Percentiles rank a stretch among this genome's conserved stretches.
These are phyloP conservation scores for Amanita exitialis DNA, from an alignment of 768 basidiomycete species.

Conservation along the genomic window DNA sequence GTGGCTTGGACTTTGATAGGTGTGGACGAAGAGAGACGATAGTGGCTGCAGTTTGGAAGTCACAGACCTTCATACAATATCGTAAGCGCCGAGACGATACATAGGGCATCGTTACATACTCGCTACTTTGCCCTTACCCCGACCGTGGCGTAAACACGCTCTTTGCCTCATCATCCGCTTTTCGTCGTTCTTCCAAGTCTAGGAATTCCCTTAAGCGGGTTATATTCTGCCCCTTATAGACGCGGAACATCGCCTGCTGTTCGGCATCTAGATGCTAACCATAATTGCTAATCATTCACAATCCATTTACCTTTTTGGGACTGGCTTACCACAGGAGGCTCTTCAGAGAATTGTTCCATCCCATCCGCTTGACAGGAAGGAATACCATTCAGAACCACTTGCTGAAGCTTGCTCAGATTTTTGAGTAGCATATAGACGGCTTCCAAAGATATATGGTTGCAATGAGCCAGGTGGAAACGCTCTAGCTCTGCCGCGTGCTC, in stretches of 20 bases:
- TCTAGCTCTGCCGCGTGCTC: slow-evolving; percentile 64
- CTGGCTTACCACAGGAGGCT: slow-evolving; percentile 45
- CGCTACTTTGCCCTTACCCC: slow-evolving; percentile 37
- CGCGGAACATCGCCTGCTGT: slow-evolving; percentile 66
- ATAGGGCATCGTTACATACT: neutral
- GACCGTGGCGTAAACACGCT: slow-evolving; percentile 50
- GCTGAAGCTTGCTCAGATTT: slow-evolving; percentile 48
- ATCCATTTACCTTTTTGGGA: neutral
- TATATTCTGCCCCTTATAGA: slow-evolving; percentile 68
- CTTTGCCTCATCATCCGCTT: slow-evolving; percentile 43
- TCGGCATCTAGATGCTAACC: slow-evolving; percentile 51
- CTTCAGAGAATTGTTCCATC: slow-evolving; percentile 67
- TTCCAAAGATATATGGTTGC: slow-evolving; percentile 68
- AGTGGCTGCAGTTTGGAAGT: neutral
- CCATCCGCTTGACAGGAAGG: slow-evolving; percentile 63
- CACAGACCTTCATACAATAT: neutral
- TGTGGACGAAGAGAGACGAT: neutral
- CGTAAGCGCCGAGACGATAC: neutral
- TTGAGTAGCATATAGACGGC: slow-evolving; percentile 65
- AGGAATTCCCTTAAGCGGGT: slow-evolving; percentile 53
- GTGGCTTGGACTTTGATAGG: neutral
- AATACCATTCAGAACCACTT: slow-evolving; percentile 75
- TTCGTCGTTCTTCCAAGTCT: slow-evolving; percentile 56
- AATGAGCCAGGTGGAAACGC: slow-evolving; percentile 80
- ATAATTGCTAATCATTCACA: neutral